Base-by-base conservation (phyloP, 164 flowering plant genomes). In the Buxus sempervirens region DNA sequence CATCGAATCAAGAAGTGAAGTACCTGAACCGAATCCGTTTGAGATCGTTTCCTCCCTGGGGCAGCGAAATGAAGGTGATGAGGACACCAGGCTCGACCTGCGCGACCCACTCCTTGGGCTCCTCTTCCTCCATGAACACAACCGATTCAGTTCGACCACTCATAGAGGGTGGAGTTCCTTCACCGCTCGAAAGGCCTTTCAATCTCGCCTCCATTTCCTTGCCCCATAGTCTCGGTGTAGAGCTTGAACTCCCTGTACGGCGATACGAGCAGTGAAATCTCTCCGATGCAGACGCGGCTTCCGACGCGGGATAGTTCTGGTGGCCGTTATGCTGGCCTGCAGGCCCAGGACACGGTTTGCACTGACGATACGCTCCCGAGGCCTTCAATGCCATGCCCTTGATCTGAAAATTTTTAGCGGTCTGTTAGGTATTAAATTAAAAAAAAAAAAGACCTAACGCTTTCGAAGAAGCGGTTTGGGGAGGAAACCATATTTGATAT, bases 51-150 rank as follows among this genome's bases (percentile, higher is more conserved):
- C 97, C 98, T 72, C 92, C 96, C 61, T 82, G 82, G 21, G 88
- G 88, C 75, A 94, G 66, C 0, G 97, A 85, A 70, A 90, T 82
- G 75, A 94, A 94, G 23, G 96, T 94, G 57, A 94, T 94, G 21
- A 90, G 80, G 20, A 94, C 96, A 54, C 98, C 97, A 22, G 98
- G 97, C 81, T 94, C 98, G 61, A 94, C 97, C 69, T 94, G 98
- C 13, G 98, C 98, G 32, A 92, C 87, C 98, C 98, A 94, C 62
- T 94, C 97, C 74, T 90, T 94, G 1, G 83, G 82, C 79, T 90
- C 97, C 67, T 89, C 94, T 70, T 94, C 98, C 69, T 86, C 97
- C 83, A 78, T 78, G 56, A 88, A 84, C 70, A 89, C 87, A 1
- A 82, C 76, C 0, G 97, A 82, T 72, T 85, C 92, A 0, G 83